Conservation (phyloP, 495 filamentous ascomycete genomes). For the Tuber magnatum region DNA sequence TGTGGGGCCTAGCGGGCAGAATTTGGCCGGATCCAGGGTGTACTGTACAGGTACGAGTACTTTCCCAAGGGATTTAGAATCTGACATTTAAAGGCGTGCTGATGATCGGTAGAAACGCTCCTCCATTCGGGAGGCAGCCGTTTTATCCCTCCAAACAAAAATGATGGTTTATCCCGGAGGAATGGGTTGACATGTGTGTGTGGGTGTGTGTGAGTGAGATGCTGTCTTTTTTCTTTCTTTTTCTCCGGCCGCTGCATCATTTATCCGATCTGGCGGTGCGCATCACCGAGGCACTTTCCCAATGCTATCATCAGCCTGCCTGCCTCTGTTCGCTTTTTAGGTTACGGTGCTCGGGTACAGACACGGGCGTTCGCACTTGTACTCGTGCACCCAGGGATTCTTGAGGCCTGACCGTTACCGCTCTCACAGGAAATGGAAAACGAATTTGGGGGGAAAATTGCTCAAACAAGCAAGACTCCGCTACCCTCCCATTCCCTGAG, state of each 20-base stretch:
- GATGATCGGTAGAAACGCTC: neutral
- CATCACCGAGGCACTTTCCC: neutral
- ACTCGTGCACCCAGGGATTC: neutral
- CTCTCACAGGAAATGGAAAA: neutral
- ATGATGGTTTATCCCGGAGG: constrained; percentile 21
- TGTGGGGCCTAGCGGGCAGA: neutral
- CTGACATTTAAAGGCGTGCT: neutral
- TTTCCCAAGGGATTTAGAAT: neutral
- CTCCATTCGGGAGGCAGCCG: neutral
- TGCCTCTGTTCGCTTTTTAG: neutral
- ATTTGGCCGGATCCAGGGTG: neutral
- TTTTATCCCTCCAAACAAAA: constrained; percentile 14
- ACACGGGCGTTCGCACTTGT: neutral
- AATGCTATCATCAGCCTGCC: neutral
- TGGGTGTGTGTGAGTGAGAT: neutral
- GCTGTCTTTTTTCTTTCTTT: neutral
- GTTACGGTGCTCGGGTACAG: neutral
- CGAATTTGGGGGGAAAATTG: neutral
- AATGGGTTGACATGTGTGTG: constrained; percentile 28
- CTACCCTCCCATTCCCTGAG: neutral
- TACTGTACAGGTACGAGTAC: no score
- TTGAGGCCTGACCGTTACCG: neutral
- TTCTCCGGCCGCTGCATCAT: neutral
- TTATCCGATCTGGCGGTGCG: constrained; percentile 1
- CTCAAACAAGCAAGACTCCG: neutral